Percentiles rank a stretch among this genome's conserved stretches.
Evolutionary conservation across 2,329 filamentous ascomycete species (phyloP).

Genomic region (Colletotrichum lindemuthianum): DNA sequence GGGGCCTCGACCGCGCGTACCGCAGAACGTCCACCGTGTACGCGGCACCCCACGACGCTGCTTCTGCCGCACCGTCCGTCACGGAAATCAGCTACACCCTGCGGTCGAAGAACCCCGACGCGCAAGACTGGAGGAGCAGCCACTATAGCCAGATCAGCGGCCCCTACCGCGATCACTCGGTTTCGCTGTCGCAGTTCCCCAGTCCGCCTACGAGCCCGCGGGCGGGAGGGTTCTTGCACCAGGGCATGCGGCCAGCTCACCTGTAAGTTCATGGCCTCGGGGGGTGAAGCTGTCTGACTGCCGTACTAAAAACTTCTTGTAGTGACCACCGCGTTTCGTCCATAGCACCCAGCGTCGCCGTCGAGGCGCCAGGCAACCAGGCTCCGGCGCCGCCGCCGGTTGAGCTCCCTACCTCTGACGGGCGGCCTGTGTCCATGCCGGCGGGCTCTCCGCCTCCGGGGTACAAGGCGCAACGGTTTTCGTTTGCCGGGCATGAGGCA

Average conservation of each 20-base stretch:
- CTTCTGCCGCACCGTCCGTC: conserved; percentile 3
- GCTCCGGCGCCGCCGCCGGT: conserved; percentile 38
- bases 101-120: conserved; percentile 43
- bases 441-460: conserved; percentile 48
- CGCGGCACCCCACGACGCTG: background rate
- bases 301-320: background rate
- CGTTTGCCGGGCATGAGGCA: conserved; percentile 40
- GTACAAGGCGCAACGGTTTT: conserved; percentile 43
- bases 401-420: conserved; percentile 48
- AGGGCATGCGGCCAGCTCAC: conserved; percentile 36
- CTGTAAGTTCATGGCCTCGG: conserved; percentile 40
- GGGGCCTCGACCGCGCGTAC: conserved; percentile 50
- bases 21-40: conserved; percentile 25
- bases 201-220: conserved; percentile 36
- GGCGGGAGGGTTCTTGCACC: conserved; percentile 10
- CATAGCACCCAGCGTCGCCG: conserved; percentile 18
- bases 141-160: conserved; percentile 38
- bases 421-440: conserved; percentile 31
- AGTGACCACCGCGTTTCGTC: conserved; percentile 24
- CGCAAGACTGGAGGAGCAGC: conserved; percentile 39
- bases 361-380: conserved; percentile 30
- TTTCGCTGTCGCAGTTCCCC: conserved; percentile 12
- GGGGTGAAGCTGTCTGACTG: rapidly evolving
- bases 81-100: conserved; percentile 24
- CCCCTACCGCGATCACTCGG: conserved; percentile 37